Conservation (phyloP, 108 stramenopile genomes). For the Pseudonitzschia pungens region DNA sequence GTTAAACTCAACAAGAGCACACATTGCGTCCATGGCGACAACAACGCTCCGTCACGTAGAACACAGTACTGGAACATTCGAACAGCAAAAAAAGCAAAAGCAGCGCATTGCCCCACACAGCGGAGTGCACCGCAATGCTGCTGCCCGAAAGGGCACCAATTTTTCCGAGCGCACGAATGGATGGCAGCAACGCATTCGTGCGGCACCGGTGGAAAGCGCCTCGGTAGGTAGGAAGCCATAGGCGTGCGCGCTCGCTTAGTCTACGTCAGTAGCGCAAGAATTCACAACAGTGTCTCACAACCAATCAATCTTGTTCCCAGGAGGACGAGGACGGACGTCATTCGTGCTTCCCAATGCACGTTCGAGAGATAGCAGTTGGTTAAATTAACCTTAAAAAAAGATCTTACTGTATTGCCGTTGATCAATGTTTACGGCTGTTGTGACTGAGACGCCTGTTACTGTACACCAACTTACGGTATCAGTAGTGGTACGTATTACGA, state of each 20-base stretch:
- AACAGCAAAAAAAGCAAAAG: neutral
- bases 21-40: neutral
- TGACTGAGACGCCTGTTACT: too few relatives aligned
- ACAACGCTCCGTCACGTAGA: neutral
- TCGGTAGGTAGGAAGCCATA: too few relatives aligned
- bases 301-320: neutral
- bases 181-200: slow-evolving; percentile 3
- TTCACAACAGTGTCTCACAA: neutral
- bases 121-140: too few relatives aligned
- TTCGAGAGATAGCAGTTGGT: too few relatives aligned
- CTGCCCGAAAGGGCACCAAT: too few relatives aligned
- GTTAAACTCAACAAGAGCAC: slow-evolving; percentile 15
- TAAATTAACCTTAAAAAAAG: too few relatives aligned
- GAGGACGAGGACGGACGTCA: slow-evolving; percentile 1
- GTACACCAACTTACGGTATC: too few relatives aligned
- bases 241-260: neutral
- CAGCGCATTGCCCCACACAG: neutral
- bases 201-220: too few relatives aligned
- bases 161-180: slow-evolving; percentile 2
- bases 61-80: neutral
- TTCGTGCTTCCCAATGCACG: too few relatives aligned
- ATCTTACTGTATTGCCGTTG: too few relatives aligned
- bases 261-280: neutral
- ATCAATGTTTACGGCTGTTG: too few relatives aligned
- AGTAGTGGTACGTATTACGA: too few relatives aligned